phyloP scores from a whole-genome alignment of 129 eudicot species.

The Mikania micrantha region DNA sequence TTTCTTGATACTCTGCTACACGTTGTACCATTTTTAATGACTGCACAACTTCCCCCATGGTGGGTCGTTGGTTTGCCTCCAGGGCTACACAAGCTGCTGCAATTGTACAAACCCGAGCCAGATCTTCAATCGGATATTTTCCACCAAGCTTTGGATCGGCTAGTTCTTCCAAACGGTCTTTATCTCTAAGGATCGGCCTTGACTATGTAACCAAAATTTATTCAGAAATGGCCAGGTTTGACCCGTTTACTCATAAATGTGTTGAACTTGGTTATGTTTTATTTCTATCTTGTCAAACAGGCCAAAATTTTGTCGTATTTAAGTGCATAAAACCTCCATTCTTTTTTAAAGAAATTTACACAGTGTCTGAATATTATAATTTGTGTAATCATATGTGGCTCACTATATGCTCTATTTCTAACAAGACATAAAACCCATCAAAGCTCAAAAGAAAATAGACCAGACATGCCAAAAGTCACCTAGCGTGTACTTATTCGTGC shows the following conservation, averaged over 20 bases:
- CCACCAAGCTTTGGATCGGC: conserved; percentile 77
- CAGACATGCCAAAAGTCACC: neutral
- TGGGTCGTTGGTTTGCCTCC: conserved; percentile 78
- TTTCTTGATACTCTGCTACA: conserved; percentile 59
- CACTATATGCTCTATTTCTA: neutral
- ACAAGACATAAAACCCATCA: neutral
- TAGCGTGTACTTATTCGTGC: neutral
- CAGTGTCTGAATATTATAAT: too few relatives aligned
- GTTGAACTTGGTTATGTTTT: neutral
- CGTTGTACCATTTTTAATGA: conserved; percentile 93
- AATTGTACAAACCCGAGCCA: conserved; percentile 75
- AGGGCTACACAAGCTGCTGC: conserved; percentile 97
- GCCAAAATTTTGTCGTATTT: neutral
- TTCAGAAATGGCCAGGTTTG: neutral
- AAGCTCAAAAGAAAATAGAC: neutral
- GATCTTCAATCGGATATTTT: conserved; percentile 84
- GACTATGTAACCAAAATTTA: conserved; percentile 40
- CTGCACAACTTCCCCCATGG: conserved; percentile 96
- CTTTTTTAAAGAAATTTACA: too few relatives aligned
- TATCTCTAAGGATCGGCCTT: conserved; percentile 78
- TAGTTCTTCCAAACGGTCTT: conserved; percentile 75
- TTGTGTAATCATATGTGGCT: neutral
- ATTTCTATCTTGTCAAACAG: neutral
- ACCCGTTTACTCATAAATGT: neutral
- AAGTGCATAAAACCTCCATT: neutral